phyloP scores from a whole-genome alignment of 2,329 filamentous ascomycete genomes.

The Phyllosticta citribraziliensis region DNA sequence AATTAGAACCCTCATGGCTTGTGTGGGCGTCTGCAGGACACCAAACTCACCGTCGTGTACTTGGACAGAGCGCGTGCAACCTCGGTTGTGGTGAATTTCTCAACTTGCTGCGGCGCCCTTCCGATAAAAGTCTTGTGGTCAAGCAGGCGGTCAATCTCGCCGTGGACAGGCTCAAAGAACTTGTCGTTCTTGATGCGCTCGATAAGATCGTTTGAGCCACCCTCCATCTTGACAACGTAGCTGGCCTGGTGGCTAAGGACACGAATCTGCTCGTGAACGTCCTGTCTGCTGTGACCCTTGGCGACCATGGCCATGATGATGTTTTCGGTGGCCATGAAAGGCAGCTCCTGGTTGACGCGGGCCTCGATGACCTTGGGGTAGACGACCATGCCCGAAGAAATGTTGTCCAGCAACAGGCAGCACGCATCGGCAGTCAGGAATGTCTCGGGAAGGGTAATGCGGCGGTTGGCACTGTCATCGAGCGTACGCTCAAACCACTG shows the following conservation, averaged over 20 bases:
- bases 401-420: constrained; percentile 59
- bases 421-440: constrained; percentile 46
- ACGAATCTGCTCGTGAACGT: constrained; percentile 76
- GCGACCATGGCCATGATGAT: constrained; percentile 57
- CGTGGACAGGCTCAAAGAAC: constrained; percentile 65
- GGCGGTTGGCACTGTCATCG: constrained; percentile 63
- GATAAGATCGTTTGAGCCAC: constrained; percentile 71
- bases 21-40: background rate
- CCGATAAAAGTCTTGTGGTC: constrained; percentile 53
- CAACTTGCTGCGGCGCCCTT: constrained; percentile 44
- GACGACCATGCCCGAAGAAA: constrained; percentile 63
- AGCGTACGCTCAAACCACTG: constrained; percentile 74
- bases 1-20: background rate
- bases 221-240: constrained; percentile 60
- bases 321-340: constrained; percentile 68
- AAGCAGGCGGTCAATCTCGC: constrained; percentile 58
- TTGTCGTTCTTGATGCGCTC: constrained; percentile 61
- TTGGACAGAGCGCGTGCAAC: constrained; percentile 4
- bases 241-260: constrained; percentile 71
- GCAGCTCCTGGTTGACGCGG: constrained; percentile 64
- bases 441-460: constrained; percentile 41
- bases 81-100: constrained; percentile 31
- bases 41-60: constrained; percentile 6
- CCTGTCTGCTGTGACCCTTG: constrained; percentile 63
- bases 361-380: constrained; percentile 65